Base-by-base conservation (phyloP, 768 basidiomycete genomes). In the Boletus fagicola region DNA sequence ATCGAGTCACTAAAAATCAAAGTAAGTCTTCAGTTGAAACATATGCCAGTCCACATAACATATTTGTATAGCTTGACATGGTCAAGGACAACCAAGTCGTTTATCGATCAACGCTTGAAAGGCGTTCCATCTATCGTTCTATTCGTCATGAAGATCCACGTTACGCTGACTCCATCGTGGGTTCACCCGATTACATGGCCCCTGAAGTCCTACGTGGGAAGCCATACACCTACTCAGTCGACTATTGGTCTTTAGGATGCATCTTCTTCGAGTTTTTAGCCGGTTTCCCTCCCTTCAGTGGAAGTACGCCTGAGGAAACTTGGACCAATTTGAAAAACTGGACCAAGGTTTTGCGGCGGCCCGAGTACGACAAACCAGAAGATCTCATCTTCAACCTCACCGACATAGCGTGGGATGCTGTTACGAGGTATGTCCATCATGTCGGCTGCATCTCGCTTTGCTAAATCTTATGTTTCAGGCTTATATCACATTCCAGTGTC, bases 271-370 rank as follows among this genome's bases (percentile, higher is more conserved):
- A 99, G 76, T 95, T 96, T 72, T 78, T 96, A 16, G 90, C 93
- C 1, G 96, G 97, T 28, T 99, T 97, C 76, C 97, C 97, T 13
- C 97, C 97, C 2, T 99, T 99, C 77, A 97, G 92, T 47, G 97
- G 97, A 18, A 84, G 88, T 40, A 94, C 90, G 0, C 90, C 94
- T 0, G 94, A 99, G 62, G 97, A 99, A 74, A 99, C 97, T 0
- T 99, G 97, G 97, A 93, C 93, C 16, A 98, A 98, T 74, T 76
- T 99, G 60, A 98, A 98, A 75, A 98, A 98, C 71, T 99, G 97
- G 97, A 85, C 87, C 18, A 90, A 90, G 60, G 93, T 94, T 1
- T 79, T 99, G 5, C 79, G 88, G n/a, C 74, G 97, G 56, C 97
- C 97, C 2, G 88, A 94, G 64, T 99, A 98, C 65, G 95, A 98